phyloP scores from a whole-genome alignment of 768 basidiomycete genomes.

The Trametes gibbosa region DNA sequence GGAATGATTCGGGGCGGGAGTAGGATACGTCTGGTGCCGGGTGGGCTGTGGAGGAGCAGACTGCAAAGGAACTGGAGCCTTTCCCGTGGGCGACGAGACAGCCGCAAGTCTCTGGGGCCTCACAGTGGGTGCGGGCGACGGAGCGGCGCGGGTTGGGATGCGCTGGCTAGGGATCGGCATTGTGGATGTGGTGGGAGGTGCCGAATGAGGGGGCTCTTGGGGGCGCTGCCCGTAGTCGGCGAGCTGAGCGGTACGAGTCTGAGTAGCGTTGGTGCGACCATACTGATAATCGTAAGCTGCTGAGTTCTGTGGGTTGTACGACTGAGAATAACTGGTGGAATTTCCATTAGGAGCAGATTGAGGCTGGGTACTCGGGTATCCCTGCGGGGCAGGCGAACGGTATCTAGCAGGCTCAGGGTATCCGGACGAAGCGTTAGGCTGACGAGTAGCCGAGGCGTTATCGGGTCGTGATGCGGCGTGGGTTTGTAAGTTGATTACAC shows the following conservation, averaged over 20 bases:
- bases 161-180: slow-evolving; percentile 12
- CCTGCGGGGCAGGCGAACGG: slow-evolving; percentile 23
- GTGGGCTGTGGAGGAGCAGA: slow-evolving; percentile 13
- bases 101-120: slow-evolving; percentile 11
- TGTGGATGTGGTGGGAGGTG: not conserved
- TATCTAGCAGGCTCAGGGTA: slow-evolving; percentile 29
- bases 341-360: slow-evolving; percentile 5
- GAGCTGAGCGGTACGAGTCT: slow-evolving; percentile 11
- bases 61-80: slow-evolving; percentile 14
- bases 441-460: slow-evolving; percentile 21
- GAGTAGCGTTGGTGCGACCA: not conserved
- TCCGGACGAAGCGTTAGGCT: slow-evolving; percentile 22
- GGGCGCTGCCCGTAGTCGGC: slow-evolving; percentile 6
- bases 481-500: slow-evolving; percentile 19
- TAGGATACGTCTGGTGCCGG: slow-evolving; percentile 22
- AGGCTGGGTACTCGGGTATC: slow-evolving; percentile 15
- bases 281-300: slow-evolving; percentile 8
- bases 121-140: slow-evolving; percentile 24
- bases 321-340: slow-evolving; percentile 8
- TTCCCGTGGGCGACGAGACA: slow-evolving; percentile 16
- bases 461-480: slow-evolving; percentile 27
- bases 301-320: slow-evolving; percentile 12
- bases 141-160: slow-evolving; percentile 24
- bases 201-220: slow-evolving; percentile 6
- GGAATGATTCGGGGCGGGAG: not conserved